Evolutionary conservation across 768 basidiomycete genomes (phyloP), one percentile per base, ranked within the genome.

Genomic region (Boletus tylopilopsis): DNA sequence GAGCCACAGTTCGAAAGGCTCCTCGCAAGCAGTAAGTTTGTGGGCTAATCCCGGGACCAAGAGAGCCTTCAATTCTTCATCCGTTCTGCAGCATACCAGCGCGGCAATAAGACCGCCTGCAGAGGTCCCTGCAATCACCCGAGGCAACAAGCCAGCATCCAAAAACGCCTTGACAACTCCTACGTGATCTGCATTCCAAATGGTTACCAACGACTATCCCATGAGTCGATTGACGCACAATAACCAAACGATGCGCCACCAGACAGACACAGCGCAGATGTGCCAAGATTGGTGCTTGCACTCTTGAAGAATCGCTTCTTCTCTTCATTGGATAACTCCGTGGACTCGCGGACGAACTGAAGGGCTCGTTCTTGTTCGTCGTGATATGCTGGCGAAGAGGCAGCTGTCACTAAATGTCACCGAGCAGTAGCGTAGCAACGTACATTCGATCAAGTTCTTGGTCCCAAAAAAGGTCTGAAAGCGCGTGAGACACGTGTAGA

Each of bases 181-280:
- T 62, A 88, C 81, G 63, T 93, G 90, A 65, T 93, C 86, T 92
- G 60, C 4, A 44, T 51, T 43, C 23, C 50, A 32, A 41, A 12
- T 4, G 18, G 50, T 49, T 15, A 49, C 21, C 24, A 43, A 40
- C n/a, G 39, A 22, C 12, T 6, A 29, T 35, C 18, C 15, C 50
- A 40, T 19, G 6, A 21, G 23, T 35, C n/a, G 12, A 24, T n/a
- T 59, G 62, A 58, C 63, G 46, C 68, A 86, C 92, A 97, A 64
- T 95, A 96, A 9, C 93, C 94, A 63, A 97, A 95, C 1, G 87
- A 85, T 8, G 90, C 96, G 6, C 96, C 95, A 15, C 96, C 96
- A n/a, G 90, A 93, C 11, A 99, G 77, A 67, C 95, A 98, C 5
- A 99, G 71, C 0, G 96, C 95, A 34, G 90, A 87, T 4, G 88